Conservation (phyloP, 345 rosid genomes). For the Eucalyptus guilfoylei region DNA sequence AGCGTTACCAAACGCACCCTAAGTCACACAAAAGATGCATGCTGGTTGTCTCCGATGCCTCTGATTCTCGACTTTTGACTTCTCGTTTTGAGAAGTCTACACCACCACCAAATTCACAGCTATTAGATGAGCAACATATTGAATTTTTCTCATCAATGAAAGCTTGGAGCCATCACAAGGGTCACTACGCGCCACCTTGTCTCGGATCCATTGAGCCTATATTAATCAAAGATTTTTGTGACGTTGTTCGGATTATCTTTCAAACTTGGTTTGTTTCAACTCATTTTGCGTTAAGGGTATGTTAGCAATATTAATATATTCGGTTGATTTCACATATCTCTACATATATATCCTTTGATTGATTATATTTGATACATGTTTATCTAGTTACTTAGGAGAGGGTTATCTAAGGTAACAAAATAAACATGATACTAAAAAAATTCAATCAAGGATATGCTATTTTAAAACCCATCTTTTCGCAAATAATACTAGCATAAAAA, state of each 20-base stretch:
- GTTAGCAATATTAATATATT: neutral
- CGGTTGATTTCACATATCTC: neutral
- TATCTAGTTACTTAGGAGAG: neutral
- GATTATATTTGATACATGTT: no score
- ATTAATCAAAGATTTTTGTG: neutral
- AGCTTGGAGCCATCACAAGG: fast-evolving
- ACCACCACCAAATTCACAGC: neutral
- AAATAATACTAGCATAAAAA: neutral
- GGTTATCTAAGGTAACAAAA: neutral
- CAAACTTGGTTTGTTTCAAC: neutral
- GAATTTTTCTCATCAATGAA: neutral
- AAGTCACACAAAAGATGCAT: no score
- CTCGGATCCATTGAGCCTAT: neutral
- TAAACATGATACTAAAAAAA: no score
- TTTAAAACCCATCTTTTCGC: neutral
- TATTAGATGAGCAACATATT: neutral
- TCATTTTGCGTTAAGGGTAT: fast-evolving
- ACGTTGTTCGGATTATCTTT: no score
- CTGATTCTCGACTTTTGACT: fast-evolving
- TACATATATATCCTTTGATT: no score
- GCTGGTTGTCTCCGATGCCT: fast-evolving
- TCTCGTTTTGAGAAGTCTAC: neutral
- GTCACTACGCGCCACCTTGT: fast-evolving
- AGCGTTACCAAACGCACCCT: no score
- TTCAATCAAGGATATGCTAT: neutral